Base-by-base conservation (phyloP, 768 basidiomycete genomes). In the Erythrobasidium yunnanense region DNA sequence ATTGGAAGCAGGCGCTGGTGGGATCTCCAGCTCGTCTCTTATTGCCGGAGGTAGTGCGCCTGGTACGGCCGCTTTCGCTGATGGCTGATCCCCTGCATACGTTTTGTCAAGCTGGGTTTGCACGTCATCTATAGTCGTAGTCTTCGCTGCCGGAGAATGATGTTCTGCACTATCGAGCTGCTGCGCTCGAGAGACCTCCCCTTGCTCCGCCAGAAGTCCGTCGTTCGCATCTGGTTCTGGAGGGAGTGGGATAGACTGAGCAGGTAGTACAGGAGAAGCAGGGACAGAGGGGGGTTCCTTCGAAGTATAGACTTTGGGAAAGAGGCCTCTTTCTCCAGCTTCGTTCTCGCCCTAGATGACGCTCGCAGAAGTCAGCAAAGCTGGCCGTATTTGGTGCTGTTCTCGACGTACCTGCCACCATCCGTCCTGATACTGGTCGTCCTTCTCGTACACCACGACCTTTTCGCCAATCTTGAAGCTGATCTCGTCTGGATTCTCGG, bases 401-500 rank as follows among this genome's bases (percentile, higher is more conserved):
- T 17, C 17, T 8, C 30, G 4, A n/a, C 45, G 20, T 35, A 35
- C 85, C 81, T 84, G 81, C 90, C 90, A 97, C 95, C 95, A 97
- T 18, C 93, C 95, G 76, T 99, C 95, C 20, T 83, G 83, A 74
- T 88, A 97, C 65, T 83, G 77, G 70, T 97, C 95, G 74, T 97
- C 95, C 77, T 84, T 88, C 79, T 97, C 93, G 45, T 96, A 65
- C 29, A 99, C 84, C 73, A 88, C 85, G 71, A 97, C 89, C 63
- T 82, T 80, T 70, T 97, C 90, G 1, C 92, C 92, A 2, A 84
- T 85, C 46, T 78, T 80, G 75, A 97, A 95, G 0, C 83, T 72
- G 38, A 97, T 82, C 77, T 99, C 95, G 76, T 99, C 95, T 55
- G 88, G 87, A 76, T 96, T 84, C 78, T 99, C 91, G 2, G 95